Evolutionary conservation across 148 eudicot genomes (phyloP), one percentile per base, ranked within the genome.

Genomic region (Salicornia ramosissima): DNA sequence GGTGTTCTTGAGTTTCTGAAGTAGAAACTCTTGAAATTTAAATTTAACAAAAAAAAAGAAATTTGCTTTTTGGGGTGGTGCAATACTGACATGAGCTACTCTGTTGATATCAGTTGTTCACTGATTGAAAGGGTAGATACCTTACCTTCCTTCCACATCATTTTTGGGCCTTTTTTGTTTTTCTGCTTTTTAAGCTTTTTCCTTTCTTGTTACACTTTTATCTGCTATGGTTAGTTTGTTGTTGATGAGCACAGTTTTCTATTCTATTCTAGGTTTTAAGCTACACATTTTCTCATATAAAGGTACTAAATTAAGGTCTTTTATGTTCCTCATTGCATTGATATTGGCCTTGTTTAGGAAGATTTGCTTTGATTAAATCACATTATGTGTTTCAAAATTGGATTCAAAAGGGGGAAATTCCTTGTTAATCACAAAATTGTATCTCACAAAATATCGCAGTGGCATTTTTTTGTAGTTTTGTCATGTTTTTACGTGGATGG

Each of bases 81-180:
- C n/a, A n/a, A n/a, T n/a, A n/a, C 29, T 56, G 68, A 72, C 26
- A 67, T 77, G 80, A 77, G 76, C 75, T 22, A 52, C 53, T 26
- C 68, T 59, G 80, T 77, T 77, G 69, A 72, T 71, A 54, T 72
- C 28, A 71, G 68, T 40, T 77, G 80, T 26, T 71, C 76, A 50
- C 72, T 77, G 42, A 45, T 72, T 21, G 53, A 67, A 67, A 72
- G 76, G 75, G 80, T 72, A 71, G 76, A 77, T 77, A 60, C 76
- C 67, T 72, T 60, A 52, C 80, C 51, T 57, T 46, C 50, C 55
- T 49, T 67, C 40, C 8, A 36, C 40, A 36, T 36, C 40, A 8
- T 36, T 36, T 36, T 68, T 66, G 21, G 28, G 16, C 18, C 50
- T 34, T 10, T 25, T 47, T 56, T 56, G n/a, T 49, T 71, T 57